These are phyloP conservation scores for Boletus reticulatus DNA, from an alignment of 768 basidiomycete species.

Conservation along the genomic window DNA sequence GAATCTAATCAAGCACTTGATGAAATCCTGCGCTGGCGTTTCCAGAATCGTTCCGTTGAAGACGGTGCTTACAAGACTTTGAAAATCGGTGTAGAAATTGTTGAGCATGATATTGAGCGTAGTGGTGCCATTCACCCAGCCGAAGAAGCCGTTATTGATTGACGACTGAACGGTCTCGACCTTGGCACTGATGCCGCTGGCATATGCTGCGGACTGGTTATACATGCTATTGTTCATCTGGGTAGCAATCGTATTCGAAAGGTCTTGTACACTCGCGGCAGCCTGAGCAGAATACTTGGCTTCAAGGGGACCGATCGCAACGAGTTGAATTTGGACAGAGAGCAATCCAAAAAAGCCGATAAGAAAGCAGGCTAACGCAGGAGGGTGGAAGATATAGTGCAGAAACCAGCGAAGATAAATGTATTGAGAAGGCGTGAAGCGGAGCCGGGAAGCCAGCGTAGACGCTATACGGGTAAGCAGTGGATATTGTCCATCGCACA, in stretches of 20 bases:
- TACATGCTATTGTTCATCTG: constrained; percentile 84
- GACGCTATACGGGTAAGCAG: constrained; percentile 66
- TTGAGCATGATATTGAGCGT: constrained; percentile 85
- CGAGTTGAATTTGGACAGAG: constrained; percentile 82
- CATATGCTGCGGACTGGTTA: constrained; percentile 76
- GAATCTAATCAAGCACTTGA: constrained; percentile 86
- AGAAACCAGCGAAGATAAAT: constrained; percentile 83
- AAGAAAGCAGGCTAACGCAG: constrained; percentile 86
- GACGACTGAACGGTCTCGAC: constrained; percentile 68
- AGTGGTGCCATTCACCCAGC: constrained; percentile 90
- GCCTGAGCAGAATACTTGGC: constrained; percentile 64
- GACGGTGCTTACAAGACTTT: constrained; percentile 69
- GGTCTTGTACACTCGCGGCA: constrained; percentile 58
- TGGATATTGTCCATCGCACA: constrained; percentile 67
- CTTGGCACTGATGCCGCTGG: constrained; percentile 69
- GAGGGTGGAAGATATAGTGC: constrained; percentile 88
- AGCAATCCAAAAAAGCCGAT: constrained; percentile 91
- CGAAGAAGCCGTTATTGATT: constrained; percentile 86
- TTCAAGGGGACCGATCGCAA: constrained; percentile 73
- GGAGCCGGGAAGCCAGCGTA: constrained; percentile 47
- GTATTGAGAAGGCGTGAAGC: constrained; percentile 59
- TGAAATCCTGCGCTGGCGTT: constrained; percentile 78
- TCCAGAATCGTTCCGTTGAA: constrained; percentile 87
- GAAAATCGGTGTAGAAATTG: constrained; percentile 83
- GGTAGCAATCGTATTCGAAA: constrained; percentile 67